Conservation (phyloP, 306 rosid species). For the Lathyrus aphaca region DNA sequence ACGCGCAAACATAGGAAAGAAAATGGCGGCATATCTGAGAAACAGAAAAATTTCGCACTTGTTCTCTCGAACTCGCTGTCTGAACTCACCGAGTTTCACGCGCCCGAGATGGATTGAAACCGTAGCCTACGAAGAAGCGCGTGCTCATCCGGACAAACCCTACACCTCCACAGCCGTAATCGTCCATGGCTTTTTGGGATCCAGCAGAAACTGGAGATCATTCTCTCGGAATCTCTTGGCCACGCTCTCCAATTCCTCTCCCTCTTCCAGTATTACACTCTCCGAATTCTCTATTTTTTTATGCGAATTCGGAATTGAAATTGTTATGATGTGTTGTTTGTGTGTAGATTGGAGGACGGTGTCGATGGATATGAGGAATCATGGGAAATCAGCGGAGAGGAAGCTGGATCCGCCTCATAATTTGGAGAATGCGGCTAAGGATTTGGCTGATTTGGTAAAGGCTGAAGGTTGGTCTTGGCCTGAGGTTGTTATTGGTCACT, state of each 20-base stretch:
- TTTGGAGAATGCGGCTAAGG: constrained; percentile 72
- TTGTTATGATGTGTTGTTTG: not conserved
- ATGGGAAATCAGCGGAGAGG: constrained; percentile 70
- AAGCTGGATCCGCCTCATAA: constrained; percentile 70
- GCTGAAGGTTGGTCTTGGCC: constrained; percentile 88
- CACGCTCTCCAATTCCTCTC: constrained; percentile 60
- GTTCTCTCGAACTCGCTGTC: constrained; percentile 49
- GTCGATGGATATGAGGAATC: constrained; percentile 86
- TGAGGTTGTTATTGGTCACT: constrained; percentile 87
- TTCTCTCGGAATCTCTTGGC: constrained; percentile 73
- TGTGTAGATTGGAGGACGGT: constrained; percentile 79
- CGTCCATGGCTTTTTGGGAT: constrained; percentile 89
- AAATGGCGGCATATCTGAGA: constrained; percentile 60
- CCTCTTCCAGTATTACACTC: constrained; percentile 59
- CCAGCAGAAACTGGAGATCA: constrained; percentile 81
- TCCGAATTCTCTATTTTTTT: not conserved
- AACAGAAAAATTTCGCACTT: constrained; percentile 37
- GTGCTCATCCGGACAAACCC: constrained; percentile 51
- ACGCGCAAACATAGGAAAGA: too few relatives aligned
- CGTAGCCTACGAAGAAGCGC: constrained; percentile 80
- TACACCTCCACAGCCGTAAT: constrained; percentile 73
- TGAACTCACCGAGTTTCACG: constrained; percentile 44
- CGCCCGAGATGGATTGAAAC: constrained; percentile 50
- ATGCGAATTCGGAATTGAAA: not conserved
- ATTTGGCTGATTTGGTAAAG: constrained; percentile 72